Conservation (phyloP, 495 filamentous ascomycete species). For the Clohesyomyces aquaticus region DNA sequence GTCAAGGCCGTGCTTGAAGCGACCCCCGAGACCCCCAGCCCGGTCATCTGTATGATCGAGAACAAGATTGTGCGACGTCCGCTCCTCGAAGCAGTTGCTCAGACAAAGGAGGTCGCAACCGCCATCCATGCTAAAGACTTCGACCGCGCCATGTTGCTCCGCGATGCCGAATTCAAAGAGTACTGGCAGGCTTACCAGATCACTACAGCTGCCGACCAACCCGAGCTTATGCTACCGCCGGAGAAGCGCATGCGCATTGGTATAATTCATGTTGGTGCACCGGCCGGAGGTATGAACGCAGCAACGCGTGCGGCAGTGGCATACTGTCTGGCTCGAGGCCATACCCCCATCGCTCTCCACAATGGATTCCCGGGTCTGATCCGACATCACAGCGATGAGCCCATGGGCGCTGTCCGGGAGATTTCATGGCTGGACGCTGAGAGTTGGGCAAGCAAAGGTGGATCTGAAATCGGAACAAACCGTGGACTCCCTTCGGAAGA, state of each 20-base stretch:
- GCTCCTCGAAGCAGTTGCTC: slow-evolving; percentile 82
- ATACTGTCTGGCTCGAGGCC: slow-evolving; percentile 94
- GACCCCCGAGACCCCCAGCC: slow-evolving; percentile 84
- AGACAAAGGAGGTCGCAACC: slow-evolving; percentile 79
- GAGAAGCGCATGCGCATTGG: slow-evolving; percentile 90
- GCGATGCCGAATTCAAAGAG: slow-evolving; percentile 93
- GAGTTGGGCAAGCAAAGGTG: slow-evolving; percentile 92
- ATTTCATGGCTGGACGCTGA: slow-evolving; percentile 94
- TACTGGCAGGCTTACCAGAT: slow-evolving; percentile 87
- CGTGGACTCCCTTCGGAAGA: slow-evolving; percentile 85
- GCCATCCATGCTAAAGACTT: slow-evolving; percentile 85
- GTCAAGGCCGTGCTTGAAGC: slow-evolving; percentile 95
- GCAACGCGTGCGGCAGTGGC: slow-evolving; percentile 92
- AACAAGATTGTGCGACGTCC: slow-evolving; percentile 95
- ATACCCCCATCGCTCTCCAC: slow-evolving; percentile 88
- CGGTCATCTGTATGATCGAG: slow-evolving; percentile 93
- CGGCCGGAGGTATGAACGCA: slow-evolving; percentile 98
- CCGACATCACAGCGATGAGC: slow-evolving; percentile 83
- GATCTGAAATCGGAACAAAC: slow-evolving; percentile 98
- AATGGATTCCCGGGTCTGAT: slow-evolving; percentile 97
- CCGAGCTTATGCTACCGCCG: slow-evolving; percentile 64
- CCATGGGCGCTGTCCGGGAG: slow-evolving; percentile 78
- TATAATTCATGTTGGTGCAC: slow-evolving; percentile 95
- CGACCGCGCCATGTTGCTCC: slow-evolving; percentile 77
- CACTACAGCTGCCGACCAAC: slow-evolving; percentile 75